Evolutionary conservation across 1,284 basidiomycete species (phyloP).

Genomic region (Boletellus deceptivus): DNA sequence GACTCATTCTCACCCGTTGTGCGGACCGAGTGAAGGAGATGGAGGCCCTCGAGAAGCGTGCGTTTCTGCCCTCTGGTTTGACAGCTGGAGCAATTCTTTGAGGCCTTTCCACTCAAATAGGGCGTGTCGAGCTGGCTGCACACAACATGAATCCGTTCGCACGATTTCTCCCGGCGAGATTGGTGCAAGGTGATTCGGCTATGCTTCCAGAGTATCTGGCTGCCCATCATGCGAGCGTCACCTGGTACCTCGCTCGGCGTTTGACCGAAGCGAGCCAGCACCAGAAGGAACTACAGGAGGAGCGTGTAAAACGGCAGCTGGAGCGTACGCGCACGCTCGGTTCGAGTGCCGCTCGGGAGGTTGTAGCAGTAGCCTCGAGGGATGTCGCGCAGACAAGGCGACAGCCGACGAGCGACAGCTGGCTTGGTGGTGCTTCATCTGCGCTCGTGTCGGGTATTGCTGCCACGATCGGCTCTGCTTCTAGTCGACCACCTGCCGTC

Average conservation of each 20-base stretch:
- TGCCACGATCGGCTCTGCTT: slow-evolving; percentile 56
- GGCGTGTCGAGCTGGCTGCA: slow-evolving; percentile 61
- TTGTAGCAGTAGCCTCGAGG: slow-evolving; percentile 40
- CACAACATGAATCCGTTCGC: slow-evolving; percentile 59
- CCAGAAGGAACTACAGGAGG: slow-evolving; percentile 87
- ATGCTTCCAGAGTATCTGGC: slow-evolving; percentile 70
- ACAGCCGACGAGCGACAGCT: slow-evolving; percentile 41
- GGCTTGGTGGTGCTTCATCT: slow-evolving; percentile 65
- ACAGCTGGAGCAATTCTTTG: slow-evolving; percentile 5
- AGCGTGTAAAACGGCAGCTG: slow-evolving; percentile 76
- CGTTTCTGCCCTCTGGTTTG: slow-evolving; percentile 31
- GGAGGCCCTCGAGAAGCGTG: slow-evolving; percentile 83
- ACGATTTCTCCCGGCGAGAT: slow-evolving; percentile 63
- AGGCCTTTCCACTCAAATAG: slow-evolving; percentile 37
- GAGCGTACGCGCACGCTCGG: slow-evolving; percentile 80
- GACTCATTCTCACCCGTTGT: slow-evolving; percentile 77
- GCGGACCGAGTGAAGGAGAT: slow-evolving; percentile 83
- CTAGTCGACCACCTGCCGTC: slow-evolving; percentile 31
- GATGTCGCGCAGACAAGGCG: slow-evolving; percentile 22
- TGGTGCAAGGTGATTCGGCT: slow-evolving; percentile 58
- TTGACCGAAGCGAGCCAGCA: slow-evolving; percentile 74
- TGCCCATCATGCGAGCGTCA: slow-evolving; percentile 80
- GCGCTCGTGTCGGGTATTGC: slow-evolving; percentile 56
- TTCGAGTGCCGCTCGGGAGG: slow-evolving; percentile 62
- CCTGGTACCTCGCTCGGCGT: slow-evolving; percentile 80